Percentiles rank a stretch among this genome's conserved stretches.
These are phyloP conservation scores for Amanita pseudoporphyria DNA, from an alignment of 768 basidiomycete genomes.

Conservation along the genomic window DNA sequence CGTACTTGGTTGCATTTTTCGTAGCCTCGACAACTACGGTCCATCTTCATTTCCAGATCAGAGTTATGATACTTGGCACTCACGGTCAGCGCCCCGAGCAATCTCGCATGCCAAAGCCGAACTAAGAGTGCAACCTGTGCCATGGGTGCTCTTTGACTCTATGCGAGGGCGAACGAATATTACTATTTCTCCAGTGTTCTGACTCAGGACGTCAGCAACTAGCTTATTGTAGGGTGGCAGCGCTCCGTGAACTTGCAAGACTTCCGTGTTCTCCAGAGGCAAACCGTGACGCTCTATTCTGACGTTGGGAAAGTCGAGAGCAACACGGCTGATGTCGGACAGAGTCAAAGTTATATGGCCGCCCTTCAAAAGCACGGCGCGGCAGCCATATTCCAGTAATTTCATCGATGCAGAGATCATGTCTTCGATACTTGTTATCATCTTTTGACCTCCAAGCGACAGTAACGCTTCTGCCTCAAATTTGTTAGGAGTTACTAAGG, in stretches of 20 bases:
- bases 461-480: constrained; percentile 69
- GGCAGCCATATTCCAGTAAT: constrained; percentile 37
- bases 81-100: constrained; percentile 40
- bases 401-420: constrained; percentile 50
- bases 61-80: neutral
- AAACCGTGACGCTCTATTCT: constrained; percentile 35
- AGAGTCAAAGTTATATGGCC: constrained; percentile 54
- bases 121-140: constrained; percentile 89
- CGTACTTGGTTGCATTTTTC: constrained; percentile 55
- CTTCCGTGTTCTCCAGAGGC: constrained; percentile 51
- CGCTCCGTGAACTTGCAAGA: constrained; percentile 30
- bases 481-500: constrained; percentile 79
- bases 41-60: neutral
- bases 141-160: constrained; percentile 71
- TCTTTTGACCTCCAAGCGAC: constrained; percentile 20
- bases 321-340: constrained; percentile 32
- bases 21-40: constrained; percentile 40
- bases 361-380: constrained; percentile 73
- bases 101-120: constrained; percentile 68
- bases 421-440: constrained; percentile 39
- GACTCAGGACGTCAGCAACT: constrained; percentile 59
- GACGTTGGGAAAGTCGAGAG: constrained; percentile 17
- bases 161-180: constrained; percentile 55
- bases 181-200: constrained; percentile 25
- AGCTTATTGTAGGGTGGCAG: constrained; percentile 17